phyloP scores from a whole-genome alignment of 2,329 filamentous ascomycete genomes.

The Hansfordia pulvinata region DNA sequence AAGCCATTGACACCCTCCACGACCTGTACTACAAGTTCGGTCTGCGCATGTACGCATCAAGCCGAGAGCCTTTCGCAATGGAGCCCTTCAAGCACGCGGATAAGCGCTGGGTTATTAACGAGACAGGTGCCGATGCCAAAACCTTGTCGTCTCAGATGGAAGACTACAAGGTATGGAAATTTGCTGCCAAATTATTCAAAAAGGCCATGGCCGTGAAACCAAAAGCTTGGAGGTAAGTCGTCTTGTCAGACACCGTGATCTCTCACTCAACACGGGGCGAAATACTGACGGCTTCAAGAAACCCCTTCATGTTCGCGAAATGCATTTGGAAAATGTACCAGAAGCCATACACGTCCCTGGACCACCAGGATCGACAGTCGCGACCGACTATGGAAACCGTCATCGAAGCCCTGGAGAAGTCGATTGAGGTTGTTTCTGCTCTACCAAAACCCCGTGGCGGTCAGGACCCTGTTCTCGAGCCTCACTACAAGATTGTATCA shows the following conservation, averaged over 20 bases:
- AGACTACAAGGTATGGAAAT: constrained; percentile 48
- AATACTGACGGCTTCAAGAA: no score
- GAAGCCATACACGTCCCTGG: constrained; percentile 28
- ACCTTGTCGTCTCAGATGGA: constrained; percentile 42
- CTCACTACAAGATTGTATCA: constrained; percentile 82
- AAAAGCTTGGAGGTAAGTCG: constrained; percentile 40
- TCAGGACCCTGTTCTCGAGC: constrained; percentile 70
- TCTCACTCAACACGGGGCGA: no score
- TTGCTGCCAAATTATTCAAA: constrained; percentile 39
- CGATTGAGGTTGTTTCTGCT: constrained; percentile 33
- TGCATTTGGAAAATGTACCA: constrained; percentile 53
- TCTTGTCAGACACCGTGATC: background rate
- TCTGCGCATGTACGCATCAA: constrained; percentile 48
- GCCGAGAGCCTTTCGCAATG: constrained; percentile 49
- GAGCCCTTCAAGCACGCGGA: constrained; percentile 44
- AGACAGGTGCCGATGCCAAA: constrained; percentile 31
- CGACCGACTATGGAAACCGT: constrained; percentile 26
- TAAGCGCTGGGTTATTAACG: constrained; percentile 41
- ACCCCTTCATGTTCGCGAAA: constrained; percentile 46
- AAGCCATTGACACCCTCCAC: constrained; percentile 32
- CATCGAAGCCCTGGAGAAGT: constrained; percentile 34
- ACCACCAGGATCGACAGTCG: constrained; percentile 23
- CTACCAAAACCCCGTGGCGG: constrained; percentile 42
- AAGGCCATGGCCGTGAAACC: constrained; percentile 41
- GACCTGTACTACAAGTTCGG: constrained; percentile 47